These are phyloP conservation scores for Trapa bicornis DNA, from an alignment of 345 rosid genomes.

Conservation along the genomic window DNA sequence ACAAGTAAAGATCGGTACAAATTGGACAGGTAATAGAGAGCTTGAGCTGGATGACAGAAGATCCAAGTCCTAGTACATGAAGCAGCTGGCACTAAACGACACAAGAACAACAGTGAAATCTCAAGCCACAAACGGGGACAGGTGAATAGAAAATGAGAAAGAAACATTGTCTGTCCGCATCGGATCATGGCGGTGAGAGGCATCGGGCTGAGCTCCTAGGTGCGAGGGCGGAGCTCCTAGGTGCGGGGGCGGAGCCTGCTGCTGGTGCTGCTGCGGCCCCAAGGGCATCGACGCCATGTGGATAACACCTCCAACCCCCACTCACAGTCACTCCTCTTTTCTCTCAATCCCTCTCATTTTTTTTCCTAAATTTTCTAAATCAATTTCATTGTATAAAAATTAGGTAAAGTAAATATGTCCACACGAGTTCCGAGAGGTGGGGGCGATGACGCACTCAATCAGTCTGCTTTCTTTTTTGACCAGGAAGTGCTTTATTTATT, in stretches of 20 bases:
- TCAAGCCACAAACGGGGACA: not conserved
- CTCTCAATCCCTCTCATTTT: not conserved
- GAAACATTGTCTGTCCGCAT: conserved; percentile 42
- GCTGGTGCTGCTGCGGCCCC: conserved; percentile 28
- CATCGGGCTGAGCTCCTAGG: conserved; percentile 25
- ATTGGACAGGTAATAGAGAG: conserved; percentile 1
- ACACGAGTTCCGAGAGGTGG: too few species aligned
- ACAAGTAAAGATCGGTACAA: conserved; percentile 16
- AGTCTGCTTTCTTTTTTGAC: too few species aligned
- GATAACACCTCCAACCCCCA: conserved; percentile 25
- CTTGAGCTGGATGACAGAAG: conserved; percentile 18
- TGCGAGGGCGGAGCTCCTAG: conserved; percentile 16
- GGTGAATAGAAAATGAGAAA: not conserved
- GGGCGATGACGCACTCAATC: too few species aligned
- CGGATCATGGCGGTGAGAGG: conserved; percentile 20
- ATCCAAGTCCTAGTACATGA: conserved; percentile 10
- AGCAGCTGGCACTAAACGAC: too few species aligned
- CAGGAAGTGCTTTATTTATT: too few species aligned
- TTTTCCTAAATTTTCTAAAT: too few species aligned
- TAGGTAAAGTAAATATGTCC: conserved; percentile 10
- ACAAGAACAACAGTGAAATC: conserved; percentile 3
- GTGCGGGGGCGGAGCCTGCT: conserved; percentile 10
- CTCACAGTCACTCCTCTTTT: conserved; percentile 3
- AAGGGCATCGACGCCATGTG: conserved; percentile 45
- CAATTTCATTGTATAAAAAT: conserved; percentile 1